A percentile compares a stretch with the other conserved stretches of the same genome.
Conservation (phyloP, 1,284 basidiomycete species). For the Bjerkandera adusta region DNA sequence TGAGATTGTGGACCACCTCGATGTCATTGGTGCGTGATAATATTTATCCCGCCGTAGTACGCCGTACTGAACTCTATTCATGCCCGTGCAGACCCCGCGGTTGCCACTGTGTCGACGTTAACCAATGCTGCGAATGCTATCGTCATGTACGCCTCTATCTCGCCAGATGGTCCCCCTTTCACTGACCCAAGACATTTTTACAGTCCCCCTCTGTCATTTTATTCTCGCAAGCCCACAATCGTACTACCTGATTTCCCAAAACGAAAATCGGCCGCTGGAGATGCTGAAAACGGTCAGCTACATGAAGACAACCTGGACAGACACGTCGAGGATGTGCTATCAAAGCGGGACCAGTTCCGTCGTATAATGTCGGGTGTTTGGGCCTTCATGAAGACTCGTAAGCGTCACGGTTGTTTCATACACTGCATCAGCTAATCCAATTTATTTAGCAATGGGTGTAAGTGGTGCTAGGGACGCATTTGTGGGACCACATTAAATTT, state of each 20-base stretch:
- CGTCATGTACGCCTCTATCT: slow-evolving; percentile 45
- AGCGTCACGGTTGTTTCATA: slow-evolving; percentile 23
- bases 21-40: slow-evolving; percentile 60
- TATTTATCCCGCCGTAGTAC: not conserved
- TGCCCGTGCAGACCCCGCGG: slow-evolving; percentile 58
- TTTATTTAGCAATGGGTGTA: slow-evolving; percentile 53
- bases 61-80: not conserved
- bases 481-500: too few species aligned
- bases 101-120: slow-evolving; percentile 67
- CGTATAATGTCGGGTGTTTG: slow-evolving; percentile 72
- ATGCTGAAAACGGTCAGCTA: slow-evolving; percentile 32
- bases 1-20: slow-evolving; percentile 74
- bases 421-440: not conserved
- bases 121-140: slow-evolving; percentile 81
- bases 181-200: not conserved
- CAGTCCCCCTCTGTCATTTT: slow-evolving; percentile 67
- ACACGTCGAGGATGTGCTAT: slow-evolving; percentile 79
- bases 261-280: slow-evolving; percentile 19
- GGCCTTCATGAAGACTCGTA: slow-evolving; percentile 84
- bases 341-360: slow-evolving; percentile 59
- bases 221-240: slow-evolving; percentile 67
- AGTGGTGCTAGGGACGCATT: slow-evolving; percentile 23
- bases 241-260: slow-evolving; percentile 40
- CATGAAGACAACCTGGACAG: slow-evolving; percentile 66
- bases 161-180: slow-evolving; percentile 5